Percentiles rank a stretch among this genome's conserved stretches.
phyloP scores from a whole-genome alignment of 1,284 basidiomycete species.

The Marasmius oreades region DNA sequence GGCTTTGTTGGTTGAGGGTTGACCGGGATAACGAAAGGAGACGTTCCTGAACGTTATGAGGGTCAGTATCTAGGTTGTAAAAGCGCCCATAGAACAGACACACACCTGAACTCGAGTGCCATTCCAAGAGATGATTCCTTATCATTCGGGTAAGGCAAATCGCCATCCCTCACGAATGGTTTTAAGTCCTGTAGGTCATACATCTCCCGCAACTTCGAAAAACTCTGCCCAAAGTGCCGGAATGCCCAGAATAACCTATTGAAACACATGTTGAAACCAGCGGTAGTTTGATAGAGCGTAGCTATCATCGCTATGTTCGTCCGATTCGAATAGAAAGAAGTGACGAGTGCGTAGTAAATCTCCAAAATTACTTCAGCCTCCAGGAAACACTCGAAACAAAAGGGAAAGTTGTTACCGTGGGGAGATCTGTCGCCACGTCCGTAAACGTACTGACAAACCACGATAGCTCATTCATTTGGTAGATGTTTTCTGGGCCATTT shows the following conservation, averaged over 20 bases:
- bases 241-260: conserved; percentile 5
- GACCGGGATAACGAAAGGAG: conserved; percentile 31
- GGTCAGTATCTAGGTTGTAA: neutral
- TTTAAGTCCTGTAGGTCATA: conserved; percentile 7
- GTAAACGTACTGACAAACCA: neutral
- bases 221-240: neutral
- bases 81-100: neutral
- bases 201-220: conserved; percentile 7
- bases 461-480: neutral
- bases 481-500: conserved; percentile 4
- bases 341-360: conserved; percentile 27
- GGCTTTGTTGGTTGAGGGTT: conserved; percentile 20
- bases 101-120: conserved; percentile 34
- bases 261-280: conserved; percentile 5
- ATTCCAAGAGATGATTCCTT: conserved; percentile 26
- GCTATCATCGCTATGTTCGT: conserved; percentile 10
- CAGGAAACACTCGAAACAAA: neutral
- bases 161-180: conserved; percentile 13
- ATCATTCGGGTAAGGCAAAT: conserved; percentile 18
- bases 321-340: conserved; percentile 17
- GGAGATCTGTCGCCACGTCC: conserved; percentile 19
- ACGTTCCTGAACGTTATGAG: conserved; percentile 29
- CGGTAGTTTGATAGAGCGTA: conserved; percentile 7
- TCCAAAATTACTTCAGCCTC: conserved; percentile 11
- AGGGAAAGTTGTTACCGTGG: conserved; percentile 21